Evolutionary conservation across 352 stramenopile genomes (phyloP).

Genomic region (Phytophthora agathidicida): DNA sequence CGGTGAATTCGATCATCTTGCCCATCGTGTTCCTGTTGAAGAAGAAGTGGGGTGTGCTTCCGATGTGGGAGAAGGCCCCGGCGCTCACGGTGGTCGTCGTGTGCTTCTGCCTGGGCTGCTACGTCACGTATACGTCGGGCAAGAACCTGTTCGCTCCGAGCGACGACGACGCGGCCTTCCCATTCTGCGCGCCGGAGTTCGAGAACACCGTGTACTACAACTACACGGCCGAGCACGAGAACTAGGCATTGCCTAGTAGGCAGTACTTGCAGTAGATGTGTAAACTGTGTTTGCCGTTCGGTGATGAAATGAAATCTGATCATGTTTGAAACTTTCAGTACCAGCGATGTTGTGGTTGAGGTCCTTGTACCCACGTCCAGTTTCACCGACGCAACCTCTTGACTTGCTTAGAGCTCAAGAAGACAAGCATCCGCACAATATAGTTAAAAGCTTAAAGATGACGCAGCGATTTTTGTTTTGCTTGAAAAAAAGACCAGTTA

Average conservation of each 20-base stretch:
- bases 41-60: slow-evolving; percentile 30
- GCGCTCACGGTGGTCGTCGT: slow-evolving; percentile 28
- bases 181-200: slow-evolving; percentile 41
- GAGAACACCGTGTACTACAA: slow-evolving; percentile 50
- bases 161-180: slow-evolving; percentile 31
- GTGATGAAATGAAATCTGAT: no score
- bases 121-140: slow-evolving; percentile 37
- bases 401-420: no score
- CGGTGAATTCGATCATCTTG: slow-evolving; percentile 51
- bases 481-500: no score
- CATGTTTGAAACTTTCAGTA: no score
- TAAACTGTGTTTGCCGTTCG: no score
- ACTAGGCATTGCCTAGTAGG: slow-evolving; percentile 4
- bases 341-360: no score
- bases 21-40: slow-evolving; percentile 49
- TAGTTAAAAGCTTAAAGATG: no score
- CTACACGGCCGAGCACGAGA: slow-evolving; percentile 39
- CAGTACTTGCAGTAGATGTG: no score
- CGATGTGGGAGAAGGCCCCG: slow-evolving; percentile 36
- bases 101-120: slow-evolving; percentile 38
- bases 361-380: no score
- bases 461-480: no score
- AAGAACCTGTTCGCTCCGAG: slow-evolving; percentile 32
- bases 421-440: no score
- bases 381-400: no score